phyloP scores from a whole-genome alignment of 768 basidiomycete genomes.

The Auriscalpium vulgare region DNA sequence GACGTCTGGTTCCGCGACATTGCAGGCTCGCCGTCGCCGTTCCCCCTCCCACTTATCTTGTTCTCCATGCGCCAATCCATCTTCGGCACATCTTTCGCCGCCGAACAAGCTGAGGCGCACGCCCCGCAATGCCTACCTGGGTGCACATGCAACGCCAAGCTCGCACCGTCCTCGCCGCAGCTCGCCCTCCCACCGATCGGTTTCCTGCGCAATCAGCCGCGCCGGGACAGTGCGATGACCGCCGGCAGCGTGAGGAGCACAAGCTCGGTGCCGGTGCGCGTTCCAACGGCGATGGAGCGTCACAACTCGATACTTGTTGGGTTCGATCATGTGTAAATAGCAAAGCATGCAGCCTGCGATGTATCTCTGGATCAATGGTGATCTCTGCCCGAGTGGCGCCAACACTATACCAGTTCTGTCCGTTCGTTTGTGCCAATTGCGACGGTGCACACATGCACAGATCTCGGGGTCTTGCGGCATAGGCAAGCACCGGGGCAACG shows the following conservation, averaged over 20 bases:
- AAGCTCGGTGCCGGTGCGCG: conserved; percentile 10
- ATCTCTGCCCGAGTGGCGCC: neutral
- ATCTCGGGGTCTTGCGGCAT: neutral
- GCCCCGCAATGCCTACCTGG: conserved; percentile 9
- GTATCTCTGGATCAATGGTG: neutral
- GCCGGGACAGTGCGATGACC: neutral
- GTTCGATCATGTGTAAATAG: conserved; percentile 6
- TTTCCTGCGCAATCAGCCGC: neutral
- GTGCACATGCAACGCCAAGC: conserved; percentile 11
- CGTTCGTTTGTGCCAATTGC: neutral
- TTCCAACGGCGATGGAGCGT: conserved; percentile 14
- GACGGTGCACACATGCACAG: neutral
- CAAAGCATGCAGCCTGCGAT: neutral
- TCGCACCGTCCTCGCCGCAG: conserved; percentile 9
- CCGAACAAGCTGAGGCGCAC: neutral
- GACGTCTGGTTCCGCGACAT: conserved; percentile 17
- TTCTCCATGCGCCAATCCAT: conserved; percentile 2
- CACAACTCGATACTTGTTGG: conserved; percentile 14
- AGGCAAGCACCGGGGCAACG: neutral
- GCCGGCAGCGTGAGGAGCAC: neutral
- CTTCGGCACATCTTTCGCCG: neutral
- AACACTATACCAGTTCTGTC: neutral
- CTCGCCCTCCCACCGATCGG: conserved; percentile 10
- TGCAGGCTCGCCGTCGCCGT: conserved; percentile 14
- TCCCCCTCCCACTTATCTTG: conserved; percentile 6